Evolutionary conservation across 2,329 filamentous ascomycete genomes (phyloP).

Genomic region (Volutella citrinella): DNA sequence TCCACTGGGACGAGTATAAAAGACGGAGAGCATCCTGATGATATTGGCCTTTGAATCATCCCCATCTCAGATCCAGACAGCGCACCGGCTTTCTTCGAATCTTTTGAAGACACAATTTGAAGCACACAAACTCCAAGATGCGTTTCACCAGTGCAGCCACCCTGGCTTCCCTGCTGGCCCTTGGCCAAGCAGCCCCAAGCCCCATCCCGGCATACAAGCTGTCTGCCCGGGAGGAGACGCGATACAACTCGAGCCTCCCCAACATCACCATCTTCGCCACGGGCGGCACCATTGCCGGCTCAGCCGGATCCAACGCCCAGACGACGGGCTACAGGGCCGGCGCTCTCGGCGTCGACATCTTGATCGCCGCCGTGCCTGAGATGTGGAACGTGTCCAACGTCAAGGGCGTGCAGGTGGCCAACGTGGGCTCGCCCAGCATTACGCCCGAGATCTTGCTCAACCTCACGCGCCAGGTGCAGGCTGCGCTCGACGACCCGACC

Average conservation of each 20-base stretch:
- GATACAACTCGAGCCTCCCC: constrained; percentile 37
- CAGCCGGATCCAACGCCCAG: constrained; percentile 41
- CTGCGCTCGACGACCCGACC: constrained; percentile 38
- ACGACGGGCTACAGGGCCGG: constrained; percentile 40
- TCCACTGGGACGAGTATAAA: too few relatives aligned
- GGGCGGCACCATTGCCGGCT: constrained; percentile 57
- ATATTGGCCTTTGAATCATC: too few relatives aligned
- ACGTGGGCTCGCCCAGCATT: constrained; percentile 43
- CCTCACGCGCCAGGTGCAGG: constrained; percentile 45
- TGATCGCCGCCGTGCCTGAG: constrained; percentile 52
- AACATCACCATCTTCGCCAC: constrained; percentile 55
- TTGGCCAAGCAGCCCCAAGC: too few relatives aligned
- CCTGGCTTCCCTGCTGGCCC: too few relatives aligned
- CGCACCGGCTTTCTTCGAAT: too few relatives aligned
- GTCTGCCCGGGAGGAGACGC: too few relatives aligned
- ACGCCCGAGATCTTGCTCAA: constrained; percentile 46
- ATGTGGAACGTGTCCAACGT: constrained; percentile 52
- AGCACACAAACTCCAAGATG: too few relatives aligned
- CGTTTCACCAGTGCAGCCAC: too few relatives aligned
- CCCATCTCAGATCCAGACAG: too few relatives aligned
- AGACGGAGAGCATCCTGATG: too few relatives aligned
- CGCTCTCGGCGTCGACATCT: constrained; percentile 42
- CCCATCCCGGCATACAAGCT: too few relatives aligned
- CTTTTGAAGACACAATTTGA: too few relatives aligned
- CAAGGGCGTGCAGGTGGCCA: constrained; percentile 47